Evolutionary conservation across 805 yeast species (phyloP).

Genomic region (Saturnispora galanensis): DNA sequence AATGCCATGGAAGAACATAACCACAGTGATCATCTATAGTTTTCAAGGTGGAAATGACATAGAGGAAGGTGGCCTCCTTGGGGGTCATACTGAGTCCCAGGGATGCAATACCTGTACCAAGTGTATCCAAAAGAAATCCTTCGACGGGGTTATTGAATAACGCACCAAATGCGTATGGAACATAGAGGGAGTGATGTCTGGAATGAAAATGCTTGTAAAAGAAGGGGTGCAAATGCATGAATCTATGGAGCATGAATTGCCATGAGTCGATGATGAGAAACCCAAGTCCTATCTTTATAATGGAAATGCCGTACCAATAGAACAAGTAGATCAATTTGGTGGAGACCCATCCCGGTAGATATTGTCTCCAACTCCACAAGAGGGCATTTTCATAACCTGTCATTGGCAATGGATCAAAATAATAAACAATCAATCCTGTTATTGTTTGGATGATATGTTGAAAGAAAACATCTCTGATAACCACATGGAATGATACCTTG

Average conservation of each 20-base stretch:
- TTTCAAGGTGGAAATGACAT: slow-evolving; percentile 84
- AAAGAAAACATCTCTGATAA: slow-evolving; percentile 67
- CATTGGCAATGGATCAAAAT: slow-evolving; percentile 45
- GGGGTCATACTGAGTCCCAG: slow-evolving; percentile 53
- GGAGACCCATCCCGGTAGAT: slow-evolving; percentile 32
- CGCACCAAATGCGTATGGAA: slow-evolving; percentile 96
- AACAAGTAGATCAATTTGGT: slow-evolving; percentile 36
- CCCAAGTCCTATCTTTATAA: slow-evolving; percentile 47
- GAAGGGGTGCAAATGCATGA: slow-evolving; percentile 74
- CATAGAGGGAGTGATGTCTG: slow-evolving; percentile 87
- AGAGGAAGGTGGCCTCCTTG: slow-evolving; percentile 67
- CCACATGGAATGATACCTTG: slow-evolving; percentile 60
- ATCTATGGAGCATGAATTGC: slow-evolving; percentile 87
- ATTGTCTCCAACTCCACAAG: slow-evolving; percentile 38
- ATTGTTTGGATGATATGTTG: slow-evolving; percentile 81
- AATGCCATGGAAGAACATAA: slow-evolving; percentile 85
- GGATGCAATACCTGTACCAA: slow-evolving; percentile 83
- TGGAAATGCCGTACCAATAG: slow-evolving; percentile 58
- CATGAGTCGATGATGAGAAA: slow-evolving; percentile 80
- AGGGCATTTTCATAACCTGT: slow-evolving; percentile 40
- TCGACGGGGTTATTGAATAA: slow-evolving; percentile 89
- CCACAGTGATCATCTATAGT: slow-evolving; percentile 99
- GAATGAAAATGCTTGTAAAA: slow-evolving; percentile 82
- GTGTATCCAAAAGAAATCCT: slow-evolving; percentile 84
- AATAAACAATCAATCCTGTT: slow-evolving; percentile 48